phyloP scores from a whole-genome alignment of 306 rosid genomes.

The Astragalus membranaceus region DNA sequence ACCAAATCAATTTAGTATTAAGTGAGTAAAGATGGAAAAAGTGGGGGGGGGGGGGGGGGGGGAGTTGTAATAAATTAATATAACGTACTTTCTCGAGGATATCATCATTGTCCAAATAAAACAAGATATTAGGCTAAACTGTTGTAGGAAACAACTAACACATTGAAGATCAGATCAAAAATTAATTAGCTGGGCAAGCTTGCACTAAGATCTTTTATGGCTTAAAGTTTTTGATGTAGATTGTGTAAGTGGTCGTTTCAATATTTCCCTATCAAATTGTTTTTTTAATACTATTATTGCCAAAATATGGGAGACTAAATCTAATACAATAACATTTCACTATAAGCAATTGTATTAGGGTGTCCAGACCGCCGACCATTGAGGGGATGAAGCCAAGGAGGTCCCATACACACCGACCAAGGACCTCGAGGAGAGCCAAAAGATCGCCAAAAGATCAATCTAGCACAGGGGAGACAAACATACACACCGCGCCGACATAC shows the following conservation, averaged over 20 bases:
- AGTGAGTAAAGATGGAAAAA: conserved; percentile 7
- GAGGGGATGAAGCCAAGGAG: too few species aligned
- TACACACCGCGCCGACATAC: too few species aligned
- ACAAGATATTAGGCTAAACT: background rate
- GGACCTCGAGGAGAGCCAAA: too few species aligned
- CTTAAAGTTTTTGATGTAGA: conserved; percentile 30
- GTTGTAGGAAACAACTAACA: conserved; percentile 10
- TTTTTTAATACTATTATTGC: background rate
- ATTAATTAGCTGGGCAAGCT: conserved; percentile 19
- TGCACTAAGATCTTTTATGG: conserved; percentile 7
- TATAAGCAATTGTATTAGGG: too few species aligned
- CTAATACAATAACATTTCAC: too few species aligned
- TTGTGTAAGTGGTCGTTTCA: background rate
- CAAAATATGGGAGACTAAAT: too few species aligned
- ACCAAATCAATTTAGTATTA: conserved; percentile 5
- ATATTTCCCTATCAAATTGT: background rate
- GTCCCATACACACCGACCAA: too few species aligned
- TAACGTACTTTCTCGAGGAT: background rate
- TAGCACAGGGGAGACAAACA: too few species aligned
- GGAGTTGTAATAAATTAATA: conserved; percentile 7
- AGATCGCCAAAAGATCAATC: too few species aligned
- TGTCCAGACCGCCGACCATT: too few species aligned
- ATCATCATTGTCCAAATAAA: conserved; percentile 15
- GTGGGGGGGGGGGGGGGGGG: too few species aligned
- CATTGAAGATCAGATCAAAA: conserved; percentile 14